Percentiles rank a stretch among this genome's conserved stretches.
These are phyloP conservation scores for Sedum album DNA, from an alignment of 164 flowering plant species.

Conservation along the genomic window DNA sequence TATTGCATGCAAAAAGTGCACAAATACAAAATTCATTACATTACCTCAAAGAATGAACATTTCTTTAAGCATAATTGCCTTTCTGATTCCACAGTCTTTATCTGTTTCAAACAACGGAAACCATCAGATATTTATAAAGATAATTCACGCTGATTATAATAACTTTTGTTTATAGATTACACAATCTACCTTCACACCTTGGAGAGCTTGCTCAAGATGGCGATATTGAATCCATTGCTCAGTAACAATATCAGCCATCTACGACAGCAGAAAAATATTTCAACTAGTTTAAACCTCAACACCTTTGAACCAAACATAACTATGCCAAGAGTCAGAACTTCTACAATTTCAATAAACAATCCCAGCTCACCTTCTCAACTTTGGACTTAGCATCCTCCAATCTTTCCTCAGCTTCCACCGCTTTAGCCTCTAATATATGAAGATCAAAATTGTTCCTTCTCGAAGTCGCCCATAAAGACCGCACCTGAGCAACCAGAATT, in stretches of 20 bases:
- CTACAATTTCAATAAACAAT: slow-evolving; percentile 1
- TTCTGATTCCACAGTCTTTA: slow-evolving; percentile 28
- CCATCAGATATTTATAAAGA: too few species aligned
- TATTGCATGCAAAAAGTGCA: not conserved
- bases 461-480: slow-evolving; percentile 51
- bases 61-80: slow-evolving; percentile 21
- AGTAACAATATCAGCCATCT: slow-evolving; percentile 61
- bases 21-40: not conserved
- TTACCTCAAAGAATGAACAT: slow-evolving; percentile 58
- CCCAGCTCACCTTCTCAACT: slow-evolving; percentile 46
- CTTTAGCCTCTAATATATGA: slow-evolving; percentile 41
- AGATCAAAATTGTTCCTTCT: slow-evolving; percentile 66
- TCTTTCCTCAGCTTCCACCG: slow-evolving; percentile 39
- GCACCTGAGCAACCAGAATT: slow-evolving; percentile 54
- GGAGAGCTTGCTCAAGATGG: slow-evolving; percentile 81
- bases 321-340: not conserved
- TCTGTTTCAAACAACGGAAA: slow-evolving; percentile 29
- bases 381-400: slow-evolving; percentile 26
- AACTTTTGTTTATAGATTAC: not conserved
- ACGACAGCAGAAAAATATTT: slow-evolving; percentile 14
- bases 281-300: not conserved
- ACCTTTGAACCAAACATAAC: not conserved
- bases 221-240: slow-evolving; percentile 90
- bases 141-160: not conserved
- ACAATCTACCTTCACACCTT: slow-evolving; percentile 39